Percentiles rank a stretch among this genome's conserved stretches.
Conservation (phyloP, 495 filamentous ascomycete genomes). For the Letharia lupina region DNA sequence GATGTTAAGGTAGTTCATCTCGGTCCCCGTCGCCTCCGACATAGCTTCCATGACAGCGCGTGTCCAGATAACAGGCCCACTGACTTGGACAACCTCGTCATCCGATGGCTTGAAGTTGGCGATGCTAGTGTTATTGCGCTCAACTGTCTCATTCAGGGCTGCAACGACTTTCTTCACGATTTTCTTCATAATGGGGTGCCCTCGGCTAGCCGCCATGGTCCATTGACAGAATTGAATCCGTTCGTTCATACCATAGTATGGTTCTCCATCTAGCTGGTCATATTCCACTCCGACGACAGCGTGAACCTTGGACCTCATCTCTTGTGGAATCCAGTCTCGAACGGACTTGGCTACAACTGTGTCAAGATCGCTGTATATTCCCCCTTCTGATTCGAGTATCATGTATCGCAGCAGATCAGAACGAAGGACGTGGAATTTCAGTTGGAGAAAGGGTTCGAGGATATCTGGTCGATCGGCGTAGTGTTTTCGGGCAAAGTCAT, state of each 20-base stretch:
- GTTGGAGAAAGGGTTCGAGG: slow-evolving; percentile 32
- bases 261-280: slow-evolving; percentile 22
- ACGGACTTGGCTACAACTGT: slow-evolving; percentile 43
- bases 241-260: slow-evolving; percentile 1
- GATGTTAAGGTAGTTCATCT: slow-evolving; percentile 7
- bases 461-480: slow-evolving; percentile 33
- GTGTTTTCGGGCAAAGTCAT: slow-evolving; percentile 28
- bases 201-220: slow-evolving; percentile 12
- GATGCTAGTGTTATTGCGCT: slow-evolving; percentile 26
- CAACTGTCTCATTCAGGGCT: slow-evolving; percentile 29
- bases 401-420: slow-evolving; percentile 52
- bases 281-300: slow-evolving; percentile 39
- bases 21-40: slow-evolving; percentile 17
- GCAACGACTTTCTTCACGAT: slow-evolving; percentile 31
- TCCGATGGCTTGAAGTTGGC: slow-evolving; percentile 9
- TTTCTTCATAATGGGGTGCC: slow-evolving; percentile 10
- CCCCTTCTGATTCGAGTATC: slow-evolving; percentile 49
- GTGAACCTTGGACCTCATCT: slow-evolving; percentile 32
- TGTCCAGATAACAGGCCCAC: slow-evolving; percentile 37
- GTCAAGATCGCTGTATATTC: slow-evolving; percentile 51
- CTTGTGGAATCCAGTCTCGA: slow-evolving; percentile 42
- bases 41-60: slow-evolving; percentile 32
- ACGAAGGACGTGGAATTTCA: slow-evolving; percentile 40
- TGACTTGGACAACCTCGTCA: slow-evolving; percentile 35
- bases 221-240: slow-evolving; percentile 19